phyloP scores from a whole-genome alignment of 1,139 yeast species.

The Debaryomyces sp. region DNA sequence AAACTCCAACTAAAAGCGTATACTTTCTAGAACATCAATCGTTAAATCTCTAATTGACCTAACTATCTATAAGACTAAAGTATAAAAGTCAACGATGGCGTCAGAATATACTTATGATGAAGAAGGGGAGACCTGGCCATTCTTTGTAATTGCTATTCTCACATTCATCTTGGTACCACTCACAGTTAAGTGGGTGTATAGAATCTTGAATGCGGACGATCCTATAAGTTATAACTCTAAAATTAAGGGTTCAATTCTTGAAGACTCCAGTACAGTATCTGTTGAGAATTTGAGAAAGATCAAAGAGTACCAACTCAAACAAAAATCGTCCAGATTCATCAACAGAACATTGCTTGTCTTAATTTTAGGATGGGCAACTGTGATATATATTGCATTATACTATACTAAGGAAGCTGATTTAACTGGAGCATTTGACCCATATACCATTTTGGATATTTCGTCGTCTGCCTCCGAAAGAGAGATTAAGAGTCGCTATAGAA shows the following conservation, averaged over 20 bases:
- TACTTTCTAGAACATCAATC: not conserved
- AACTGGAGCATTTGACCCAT: slow-evolving; percentile 76
- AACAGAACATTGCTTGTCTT: slow-evolving; percentile 50
- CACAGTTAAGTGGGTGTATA: slow-evolving; percentile 52
- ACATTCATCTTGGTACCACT: slow-evolving; percentile 65
- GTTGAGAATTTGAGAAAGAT: slow-evolving; percentile 49
- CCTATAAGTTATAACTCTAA: slow-evolving; percentile 25
- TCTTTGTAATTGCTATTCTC: slow-evolving; percentile 76
- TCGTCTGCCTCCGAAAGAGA: slow-evolving; percentile 71
- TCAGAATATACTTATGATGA: slow-evolving; percentile 82
- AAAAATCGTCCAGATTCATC: slow-evolving; percentile 41
- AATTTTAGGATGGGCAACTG: slow-evolving; percentile 67
- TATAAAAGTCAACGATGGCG: slow-evolving; percentile 16
- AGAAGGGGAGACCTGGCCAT: slow-evolving; percentile 94
- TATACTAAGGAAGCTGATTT: slow-evolving; percentile 53
- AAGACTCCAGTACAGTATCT: slow-evolving; percentile 29
- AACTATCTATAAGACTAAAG: not conserved
- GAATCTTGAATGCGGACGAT: slow-evolving; percentile 25
- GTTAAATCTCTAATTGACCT: slow-evolving; percentile 3
- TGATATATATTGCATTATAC: slow-evolving; percentile 51
- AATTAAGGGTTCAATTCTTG: slow-evolving; percentile 37
- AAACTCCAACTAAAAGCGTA: slow-evolving; percentile 2
- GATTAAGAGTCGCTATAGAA: slow-evolving; percentile 81
- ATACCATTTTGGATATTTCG: slow-evolving; percentile 77
- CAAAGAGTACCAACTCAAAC: slow-evolving; percentile 40